These are phyloP conservation scores for Xylariales sp. DNA, from an alignment of 2,329 filamentous ascomycete species.

Conservation along the genomic window DNA sequence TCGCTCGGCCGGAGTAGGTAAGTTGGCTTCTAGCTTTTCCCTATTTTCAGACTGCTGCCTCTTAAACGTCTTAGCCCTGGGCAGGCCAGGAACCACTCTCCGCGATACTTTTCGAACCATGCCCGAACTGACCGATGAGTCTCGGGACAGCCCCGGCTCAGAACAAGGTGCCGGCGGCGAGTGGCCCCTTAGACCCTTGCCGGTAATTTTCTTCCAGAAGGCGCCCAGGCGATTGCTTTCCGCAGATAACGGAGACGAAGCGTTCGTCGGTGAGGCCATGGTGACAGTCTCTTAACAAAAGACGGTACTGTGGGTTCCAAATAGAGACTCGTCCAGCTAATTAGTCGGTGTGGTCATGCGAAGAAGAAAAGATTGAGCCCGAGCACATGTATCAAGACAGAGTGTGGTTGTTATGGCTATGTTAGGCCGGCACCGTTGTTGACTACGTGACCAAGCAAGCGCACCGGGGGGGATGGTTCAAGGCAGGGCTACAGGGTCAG, in stretches of 20 bases:
- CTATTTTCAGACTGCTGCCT: conserved; percentile 85
- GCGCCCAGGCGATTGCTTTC: conserved; percentile 43
- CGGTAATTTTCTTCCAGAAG: conserved; percentile 44
- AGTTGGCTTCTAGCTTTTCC: conserved; percentile 75
- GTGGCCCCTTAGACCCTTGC: conserved; percentile 42
- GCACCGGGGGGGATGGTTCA: conserved; percentile 17
- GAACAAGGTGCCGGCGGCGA: conserved; percentile 41
- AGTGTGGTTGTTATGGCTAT: conserved; percentile 39
- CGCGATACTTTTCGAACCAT: conserved; percentile 59
- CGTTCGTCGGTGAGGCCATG: conserved; percentile 47
- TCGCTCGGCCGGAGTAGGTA: conserved; percentile 73
- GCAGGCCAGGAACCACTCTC: conserved; percentile 81
- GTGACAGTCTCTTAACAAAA: conserved; percentile 40
- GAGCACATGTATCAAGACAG: conserved; percentile 37
- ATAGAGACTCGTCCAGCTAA: conserved; percentile 38
- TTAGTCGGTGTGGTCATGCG: conserved; percentile 41
- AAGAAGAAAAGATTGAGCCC: conserved; percentile 35
- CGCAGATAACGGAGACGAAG: conserved; percentile 40
- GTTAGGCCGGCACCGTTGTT: conserved; percentile 28
- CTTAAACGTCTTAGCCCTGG: conserved; percentile 81
- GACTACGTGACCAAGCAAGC: conserved; percentile 34
- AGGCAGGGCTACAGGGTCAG: conserved; percentile 19
- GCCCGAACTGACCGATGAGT: conserved; percentile 46
- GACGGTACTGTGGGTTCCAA: conserved; percentile 38
- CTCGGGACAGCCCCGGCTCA: conserved; percentile 43